phyloP scores from a whole-genome alignment of 2,329 filamentous ascomycete species.

The Diaporthe vaccinii region DNA sequence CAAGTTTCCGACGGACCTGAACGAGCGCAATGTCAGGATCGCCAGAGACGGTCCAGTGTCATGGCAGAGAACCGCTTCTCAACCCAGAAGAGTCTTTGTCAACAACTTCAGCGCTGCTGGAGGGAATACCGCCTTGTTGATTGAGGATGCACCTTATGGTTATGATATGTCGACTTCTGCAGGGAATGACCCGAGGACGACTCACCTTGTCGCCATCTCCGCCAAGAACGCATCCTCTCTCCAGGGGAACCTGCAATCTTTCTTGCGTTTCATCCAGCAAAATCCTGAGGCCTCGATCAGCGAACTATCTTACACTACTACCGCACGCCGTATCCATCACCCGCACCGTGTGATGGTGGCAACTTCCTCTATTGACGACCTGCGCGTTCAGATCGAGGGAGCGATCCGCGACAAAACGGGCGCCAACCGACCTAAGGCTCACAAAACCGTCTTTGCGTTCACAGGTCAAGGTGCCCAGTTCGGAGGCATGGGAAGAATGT shows the following conservation, averaged over 20 bases:
- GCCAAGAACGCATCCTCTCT: slow-evolving; percentile 70
- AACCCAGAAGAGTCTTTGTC: slow-evolving; percentile 66
- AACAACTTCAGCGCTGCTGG: slow-evolving; percentile 56
- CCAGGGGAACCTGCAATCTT: slow-evolving; percentile 67
- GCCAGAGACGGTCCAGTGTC: slow-evolving; percentile 68
- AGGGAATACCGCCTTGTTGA: slow-evolving; percentile 76
- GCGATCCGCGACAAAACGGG: slow-evolving; percentile 58
- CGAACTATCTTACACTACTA: slow-evolving; percentile 76
- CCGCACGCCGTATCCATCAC: slow-evolving; percentile 74
- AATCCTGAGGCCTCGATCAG: slow-evolving; percentile 64
- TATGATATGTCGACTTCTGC: slow-evolving; percentile 38
- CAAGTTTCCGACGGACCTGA: slow-evolving; percentile 45
- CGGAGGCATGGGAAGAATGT: slow-evolving; percentile 61
- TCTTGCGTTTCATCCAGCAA: slow-evolving; percentile 66
- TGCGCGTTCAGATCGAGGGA: slow-evolving; percentile 47
- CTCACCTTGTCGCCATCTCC: slow-evolving; percentile 69
- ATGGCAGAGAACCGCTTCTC: slow-evolving; percentile 59
- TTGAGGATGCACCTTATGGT: slow-evolving; percentile 68
- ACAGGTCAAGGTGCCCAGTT: slow-evolving; percentile 70
- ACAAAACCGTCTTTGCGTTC: slow-evolving; percentile 66
- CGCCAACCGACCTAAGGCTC: slow-evolving; percentile 56
- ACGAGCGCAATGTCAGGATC: slow-evolving; percentile 27
- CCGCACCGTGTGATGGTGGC: slow-evolving; percentile 66
- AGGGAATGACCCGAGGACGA: slow-evolving; percentile 63
- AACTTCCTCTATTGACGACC: slow-evolving; percentile 56